phyloP scores from a whole-genome alignment of 2,329 filamentous ascomycete species.

The Fusarium oligoseptatum region DNA sequence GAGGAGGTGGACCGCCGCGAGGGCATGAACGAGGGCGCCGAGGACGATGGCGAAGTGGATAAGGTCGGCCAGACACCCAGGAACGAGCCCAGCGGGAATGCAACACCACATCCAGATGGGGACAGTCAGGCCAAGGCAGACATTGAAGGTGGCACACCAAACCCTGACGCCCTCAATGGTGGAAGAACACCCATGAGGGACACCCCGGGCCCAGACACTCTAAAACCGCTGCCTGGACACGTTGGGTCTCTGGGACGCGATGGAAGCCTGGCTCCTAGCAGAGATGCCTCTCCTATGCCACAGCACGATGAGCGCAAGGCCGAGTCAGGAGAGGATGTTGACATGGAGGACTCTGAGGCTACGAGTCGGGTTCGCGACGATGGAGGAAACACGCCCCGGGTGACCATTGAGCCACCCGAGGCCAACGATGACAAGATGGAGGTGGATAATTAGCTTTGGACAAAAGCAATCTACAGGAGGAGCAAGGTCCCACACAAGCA shows the following conservation, averaged over 20 bases:
- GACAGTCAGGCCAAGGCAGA: slow-evolving; percentile 50
- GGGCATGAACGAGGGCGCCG: slow-evolving; percentile 79
- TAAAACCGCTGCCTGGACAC: slow-evolving; percentile 36
- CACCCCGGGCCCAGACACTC: slow-evolving; percentile 48
- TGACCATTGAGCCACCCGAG: slow-evolving; percentile 64
- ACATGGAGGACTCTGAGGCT: slow-evolving; percentile 66
- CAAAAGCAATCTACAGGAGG: neutral
- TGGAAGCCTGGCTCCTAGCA: slow-evolving; percentile 48
- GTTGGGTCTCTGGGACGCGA: slow-evolving; percentile 38
- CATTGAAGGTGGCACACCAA: slow-evolving; percentile 46
- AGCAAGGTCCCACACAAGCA: neutral
- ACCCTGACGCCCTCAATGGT: slow-evolving; percentile 45
- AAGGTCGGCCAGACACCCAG: slow-evolving; percentile 64
- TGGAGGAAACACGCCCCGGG: slow-evolving; percentile 58
- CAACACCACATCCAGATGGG: slow-evolving; percentile 63
- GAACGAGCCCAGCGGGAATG: slow-evolving; percentile 64
- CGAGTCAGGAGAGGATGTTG: slow-evolving; percentile 67
- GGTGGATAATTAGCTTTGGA: slow-evolving; percentile 59
- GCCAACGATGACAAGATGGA: slow-evolving; percentile 75
- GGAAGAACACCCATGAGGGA: slow-evolving; percentile 51
- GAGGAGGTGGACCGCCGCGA: slow-evolving; percentile 92
- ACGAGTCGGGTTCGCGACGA: slow-evolving; percentile 56
- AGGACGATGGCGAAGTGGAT: slow-evolving; percentile 67
- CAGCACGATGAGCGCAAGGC: slow-evolving; percentile 51
- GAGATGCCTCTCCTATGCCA: slow-evolving; percentile 47